Evolutionary conservation across 495 filamentous ascomycete genomes (phyloP), one percentile per base, ranked within the genome.

Genomic region (Daldinia loculata): DNA sequence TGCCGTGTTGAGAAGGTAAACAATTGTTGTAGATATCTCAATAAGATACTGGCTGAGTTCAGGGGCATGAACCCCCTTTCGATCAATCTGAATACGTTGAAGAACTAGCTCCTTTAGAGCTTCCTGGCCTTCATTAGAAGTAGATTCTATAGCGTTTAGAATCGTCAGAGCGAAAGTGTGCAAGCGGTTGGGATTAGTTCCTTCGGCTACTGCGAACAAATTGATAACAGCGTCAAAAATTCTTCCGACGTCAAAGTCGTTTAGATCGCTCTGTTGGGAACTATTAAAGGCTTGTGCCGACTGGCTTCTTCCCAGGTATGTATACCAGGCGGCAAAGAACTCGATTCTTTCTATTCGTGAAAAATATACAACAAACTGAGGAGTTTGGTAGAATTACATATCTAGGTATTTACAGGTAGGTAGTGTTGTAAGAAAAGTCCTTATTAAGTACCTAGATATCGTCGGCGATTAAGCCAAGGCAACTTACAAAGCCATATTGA

Each of bases 161-260:
- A 56, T 24, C 17, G 22, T 27, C 3, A 26, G 4, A n/a, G 24
- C 26, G 29, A 56, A 56, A 26, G 4, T 6, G 14, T 51, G n/a
- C 11, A 64, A 30, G 36, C 51, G 17, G 51, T 15, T 19, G 4
- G 34, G 36, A 6, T 64, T 9, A 0, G 5, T n/a, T 11, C 6
- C 6, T 36, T 64, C 61, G 29, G 61, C 50, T n/a, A 8, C 27
- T 2, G 24, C 50, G 17, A 64, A 45, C 19, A 64, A 36, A n/a
- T 56, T 9, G 6, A 64, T n/a, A 48, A 24, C 29, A 19, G 36
- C 15, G 27, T 64, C 52, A 26, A 64, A 26, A 24, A 64, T 17
- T 8, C 15, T 63, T 43, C 50, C 50, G 6, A 63, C 15, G 19
- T 63, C 50, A n/a, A 24, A 4, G 1, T 29, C 59, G 15, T 11